phyloP scores from a whole-genome alignment of 2,329 filamentous ascomycete species.

The Xylaria sp. region DNA sequence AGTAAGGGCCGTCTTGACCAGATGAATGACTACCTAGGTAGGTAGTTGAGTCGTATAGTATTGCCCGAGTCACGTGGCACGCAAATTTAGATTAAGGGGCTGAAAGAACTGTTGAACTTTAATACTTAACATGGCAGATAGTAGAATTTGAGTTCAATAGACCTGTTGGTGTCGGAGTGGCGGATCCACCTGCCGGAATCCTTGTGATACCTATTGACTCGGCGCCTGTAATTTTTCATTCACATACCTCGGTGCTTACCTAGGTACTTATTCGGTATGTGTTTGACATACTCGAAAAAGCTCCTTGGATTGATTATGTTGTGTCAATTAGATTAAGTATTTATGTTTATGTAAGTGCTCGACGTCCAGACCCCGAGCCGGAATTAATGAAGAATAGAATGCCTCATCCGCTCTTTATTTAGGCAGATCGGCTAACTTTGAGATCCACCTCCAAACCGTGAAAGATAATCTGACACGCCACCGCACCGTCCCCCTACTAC shows the following conservation, averaged over 20 bases:
- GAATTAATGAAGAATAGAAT: background rate
- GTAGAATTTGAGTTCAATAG: constrained; percentile 17
- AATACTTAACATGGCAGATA: no score
- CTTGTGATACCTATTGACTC: background rate
- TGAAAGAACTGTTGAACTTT: background rate
- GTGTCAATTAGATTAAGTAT: background rate
- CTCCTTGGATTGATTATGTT: background rate
- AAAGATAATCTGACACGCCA: background rate
- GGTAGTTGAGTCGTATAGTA: background rate
- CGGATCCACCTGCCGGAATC: background rate
- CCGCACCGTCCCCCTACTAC: no score
- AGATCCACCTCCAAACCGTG: background rate
- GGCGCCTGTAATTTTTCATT: background rate
- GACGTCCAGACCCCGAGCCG: background rate
- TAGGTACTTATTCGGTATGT: background rate
- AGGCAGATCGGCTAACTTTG: background rate
- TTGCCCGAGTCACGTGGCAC: background rate
- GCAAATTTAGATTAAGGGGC: background rate
- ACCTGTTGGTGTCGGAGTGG: background rate
- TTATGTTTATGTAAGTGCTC: background rate
- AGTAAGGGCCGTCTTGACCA: background rate
- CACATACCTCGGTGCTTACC: no score
- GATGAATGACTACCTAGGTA: background rate
- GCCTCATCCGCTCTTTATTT: background rate
- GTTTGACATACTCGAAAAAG: background rate